Conservation (phyloP, 192 early-diverging fungal genomes). For the Dimargaris cristalligena region DNA sequence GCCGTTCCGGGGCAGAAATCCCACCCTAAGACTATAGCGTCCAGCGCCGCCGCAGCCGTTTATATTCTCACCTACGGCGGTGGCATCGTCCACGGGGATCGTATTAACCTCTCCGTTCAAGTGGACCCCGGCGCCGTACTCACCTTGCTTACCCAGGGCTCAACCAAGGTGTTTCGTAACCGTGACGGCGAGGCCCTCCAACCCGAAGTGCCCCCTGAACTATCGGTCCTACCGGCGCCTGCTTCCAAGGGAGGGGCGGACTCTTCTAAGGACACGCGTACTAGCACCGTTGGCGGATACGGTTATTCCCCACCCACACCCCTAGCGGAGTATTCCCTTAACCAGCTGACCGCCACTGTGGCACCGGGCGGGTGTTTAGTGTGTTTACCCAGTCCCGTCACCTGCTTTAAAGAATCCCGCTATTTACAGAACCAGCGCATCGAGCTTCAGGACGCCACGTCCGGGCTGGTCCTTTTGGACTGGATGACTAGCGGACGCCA, state of each 20-base stretch:
- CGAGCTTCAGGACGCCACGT: slow-evolving; percentile 20
- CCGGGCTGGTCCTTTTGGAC: slow-evolving; percentile 55
- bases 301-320: too few species aligned
- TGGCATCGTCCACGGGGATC: slow-evolving; percentile 58
- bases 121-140: slow-evolving; percentile 33
- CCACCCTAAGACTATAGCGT: slow-evolving; percentile 12
- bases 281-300: too few species aligned
- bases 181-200: slow-evolving; percentile 11
- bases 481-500: slow-evolving; percentile 70
- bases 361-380: slow-evolving; percentile 26
- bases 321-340: slow-evolving; percentile 21
- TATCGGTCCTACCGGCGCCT: slow-evolving; percentile 7
- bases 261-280: too few species aligned
- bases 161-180: slow-evolving; percentile 66
- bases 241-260: background rate
- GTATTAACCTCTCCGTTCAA: slow-evolving; percentile 31
- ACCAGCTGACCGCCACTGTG: slow-evolving; percentile 22
- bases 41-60: slow-evolving; percentile 18
- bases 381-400: slow-evolving; percentile 63
- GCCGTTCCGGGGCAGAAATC: background rate
- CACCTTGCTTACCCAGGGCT: slow-evolving; percentile 60
- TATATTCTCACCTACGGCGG: slow-evolving; percentile 65
- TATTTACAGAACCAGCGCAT: slow-evolving; percentile 49
- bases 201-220: background rate
- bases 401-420: slow-evolving; percentile 43